Percentiles rank a stretch among this genome's conserved stretches.
These are phyloP conservation scores for Tardiomyces blankii DNA, from an alignment of 1,139 yeast genomes.

Conservation along the genomic window DNA sequence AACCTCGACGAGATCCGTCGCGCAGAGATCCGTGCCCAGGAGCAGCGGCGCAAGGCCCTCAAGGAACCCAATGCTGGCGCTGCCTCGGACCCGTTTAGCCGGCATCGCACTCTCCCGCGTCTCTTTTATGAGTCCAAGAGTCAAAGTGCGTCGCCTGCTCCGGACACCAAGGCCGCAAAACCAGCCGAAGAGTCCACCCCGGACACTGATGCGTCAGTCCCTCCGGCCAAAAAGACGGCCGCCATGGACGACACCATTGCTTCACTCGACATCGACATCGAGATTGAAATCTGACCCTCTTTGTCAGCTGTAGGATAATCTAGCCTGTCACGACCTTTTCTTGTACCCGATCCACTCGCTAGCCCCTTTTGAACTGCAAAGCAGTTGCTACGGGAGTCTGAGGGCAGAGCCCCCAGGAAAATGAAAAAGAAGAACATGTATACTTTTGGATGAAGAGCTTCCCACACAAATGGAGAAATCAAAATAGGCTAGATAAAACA, in stretches of 20 bases:
- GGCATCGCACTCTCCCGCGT: conserved; percentile 78
- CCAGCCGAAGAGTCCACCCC: conserved; percentile 37
- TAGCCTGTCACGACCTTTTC: too few relatives aligned
- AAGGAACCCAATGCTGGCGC: conserved; percentile 24
- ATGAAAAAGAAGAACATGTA: too few relatives aligned
- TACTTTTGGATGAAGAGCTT: too few relatives aligned
- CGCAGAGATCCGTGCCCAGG: conserved; percentile 62
- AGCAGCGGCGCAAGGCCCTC: conserved; percentile 37
- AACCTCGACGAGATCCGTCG: conserved; percentile 67
- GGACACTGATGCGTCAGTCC: conserved; percentile 26
- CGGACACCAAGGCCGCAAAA: conserved; percentile 25
- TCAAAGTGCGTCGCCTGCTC: conserved; percentile 10
- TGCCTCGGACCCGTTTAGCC: conserved; percentile 75
- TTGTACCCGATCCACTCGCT: too few relatives aligned
- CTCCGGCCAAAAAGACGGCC: conserved; percentile 26
- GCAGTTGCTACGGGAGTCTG: too few relatives aligned
- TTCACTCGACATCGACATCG: conserved; percentile 34
- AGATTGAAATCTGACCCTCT: conserved; percentile 24
- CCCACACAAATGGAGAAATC: too few relatives aligned
- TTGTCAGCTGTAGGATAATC: too few relatives aligned
- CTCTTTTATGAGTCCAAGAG: conserved; percentile 50
- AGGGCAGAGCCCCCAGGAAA: too few relatives aligned
- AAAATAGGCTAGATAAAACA: too few relatives aligned
- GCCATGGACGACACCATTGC: conserved; percentile 37
- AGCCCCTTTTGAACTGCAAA: too few relatives aligned